Percentiles rank a stretch among this genome's conserved stretches.
Evolutionary conservation across 1,139 yeast species (phyloP).

Genomic region (Oligophagozyma castellii): DNA sequence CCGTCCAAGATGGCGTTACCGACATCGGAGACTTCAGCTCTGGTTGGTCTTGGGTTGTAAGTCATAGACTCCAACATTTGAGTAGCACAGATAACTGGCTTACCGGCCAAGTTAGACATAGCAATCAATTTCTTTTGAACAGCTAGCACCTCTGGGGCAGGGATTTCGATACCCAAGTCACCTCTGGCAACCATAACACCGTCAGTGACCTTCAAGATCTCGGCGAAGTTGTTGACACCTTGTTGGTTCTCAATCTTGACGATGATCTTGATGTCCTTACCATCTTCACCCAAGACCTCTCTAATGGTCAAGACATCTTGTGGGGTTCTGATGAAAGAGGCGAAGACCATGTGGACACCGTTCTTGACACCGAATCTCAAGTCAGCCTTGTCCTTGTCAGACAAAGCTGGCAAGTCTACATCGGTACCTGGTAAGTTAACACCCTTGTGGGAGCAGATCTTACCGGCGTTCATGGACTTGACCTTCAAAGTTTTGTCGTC

Average conservation of each 20-base stretch:
- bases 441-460: slow-evolving; percentile 95
- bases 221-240: slow-evolving; percentile 99
- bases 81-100: slow-evolving; percentile 99
- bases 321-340: slow-evolving; percentile 94
- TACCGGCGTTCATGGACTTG: slow-evolving; percentile 84
- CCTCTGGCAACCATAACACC: slow-evolving; percentile 99
- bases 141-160: slow-evolving; percentile 96
- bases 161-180: slow-evolving; percentile 98
- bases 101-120: slow-evolving; percentile 97
- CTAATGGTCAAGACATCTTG: slow-evolving; percentile 83
- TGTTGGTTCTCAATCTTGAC: slow-evolving; percentile 98
- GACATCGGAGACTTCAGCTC: slow-evolving; percentile 99
- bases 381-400: slow-evolving; percentile 91
- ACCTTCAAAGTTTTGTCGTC: slow-evolving; percentile 77
- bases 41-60: slow-evolving; percentile 98
- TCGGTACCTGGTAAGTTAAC: slow-evolving; percentile 98
- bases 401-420: slow-evolving; percentile 94
- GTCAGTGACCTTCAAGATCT: slow-evolving; percentile 83
- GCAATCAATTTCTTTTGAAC: slow-evolving; percentile 99
- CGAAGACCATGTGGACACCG: slow-evolving; percentile 95
- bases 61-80: slow-evolving; percentile 99
- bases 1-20: slow-evolving; percentile 99
- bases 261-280: slow-evolving; percentile 89
- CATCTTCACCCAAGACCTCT: slow-evolving; percentile 91
- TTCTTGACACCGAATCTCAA: slow-evolving; percentile 91